phyloP scores from a whole-genome alignment of 768 basidiomycete genomes.

The Vararia minispora region DNA sequence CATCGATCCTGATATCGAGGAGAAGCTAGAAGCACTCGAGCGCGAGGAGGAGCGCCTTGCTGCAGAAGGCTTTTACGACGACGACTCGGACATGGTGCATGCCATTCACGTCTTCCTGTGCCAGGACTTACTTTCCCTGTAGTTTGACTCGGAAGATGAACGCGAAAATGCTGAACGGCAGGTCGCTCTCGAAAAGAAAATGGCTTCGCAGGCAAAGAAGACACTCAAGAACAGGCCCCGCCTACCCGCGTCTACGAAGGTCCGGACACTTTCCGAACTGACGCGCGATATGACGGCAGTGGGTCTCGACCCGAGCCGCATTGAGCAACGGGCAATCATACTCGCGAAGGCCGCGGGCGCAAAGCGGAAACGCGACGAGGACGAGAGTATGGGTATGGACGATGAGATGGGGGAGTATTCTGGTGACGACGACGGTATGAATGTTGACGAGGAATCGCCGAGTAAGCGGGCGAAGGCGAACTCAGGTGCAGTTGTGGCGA shows the following conservation, averaged over 20 bases:
- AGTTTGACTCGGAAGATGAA: slow-evolving; percentile 58
- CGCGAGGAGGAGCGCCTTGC: slow-evolving; percentile 92
- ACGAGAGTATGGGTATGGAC: slow-evolving; percentile 25
- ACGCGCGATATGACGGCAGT: slow-evolving; percentile 74
- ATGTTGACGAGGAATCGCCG: slow-evolving; percentile 29
- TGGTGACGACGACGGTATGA: slow-evolving; percentile 34
- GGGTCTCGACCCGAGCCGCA: slow-evolving; percentile 78
- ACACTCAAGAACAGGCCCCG: slow-evolving; percentile 76
- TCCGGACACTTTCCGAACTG: slow-evolving; percentile 61
- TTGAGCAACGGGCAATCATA: slow-evolving; percentile 81
- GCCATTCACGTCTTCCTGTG: background rate
- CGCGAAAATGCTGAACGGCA: slow-evolving; percentile 59
- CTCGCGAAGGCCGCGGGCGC: slow-evolving; percentile 64
- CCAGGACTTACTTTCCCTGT: background rate
- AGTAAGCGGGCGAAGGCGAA: slow-evolving; percentile 55
- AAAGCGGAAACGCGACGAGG: slow-evolving; percentile 60
- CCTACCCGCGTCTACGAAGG: slow-evolving; percentile 65
- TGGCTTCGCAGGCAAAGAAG: slow-evolving; percentile 76
- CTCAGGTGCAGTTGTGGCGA: slow-evolving; percentile 42
- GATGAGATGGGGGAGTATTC: slow-evolving; percentile 24
- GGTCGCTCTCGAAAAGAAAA: slow-evolving; percentile 50
- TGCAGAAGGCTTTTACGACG: slow-evolving; percentile 91
- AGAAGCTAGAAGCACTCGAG: slow-evolving; percentile 94
- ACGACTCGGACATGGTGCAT: slow-evolving; percentile 75
- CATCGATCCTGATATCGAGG: slow-evolving; percentile 93